phyloP scores from a whole-genome alignment of 331 rosid genomes.

The Rosa hybrid region DNA sequence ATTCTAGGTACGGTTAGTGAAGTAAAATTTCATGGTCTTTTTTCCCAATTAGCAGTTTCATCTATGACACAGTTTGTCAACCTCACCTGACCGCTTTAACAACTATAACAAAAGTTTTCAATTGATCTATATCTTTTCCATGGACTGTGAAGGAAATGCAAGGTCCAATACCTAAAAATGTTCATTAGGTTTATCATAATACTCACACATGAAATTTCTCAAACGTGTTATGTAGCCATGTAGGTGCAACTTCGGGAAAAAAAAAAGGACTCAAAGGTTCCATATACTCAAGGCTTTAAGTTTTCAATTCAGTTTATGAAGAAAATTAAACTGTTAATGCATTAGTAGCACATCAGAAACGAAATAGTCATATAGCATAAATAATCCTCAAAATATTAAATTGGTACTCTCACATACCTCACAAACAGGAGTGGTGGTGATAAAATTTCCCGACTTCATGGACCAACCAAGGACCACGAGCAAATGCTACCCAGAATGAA shows the following conservation, averaged over 20 bases:
- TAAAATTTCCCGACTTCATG: conserved; percentile 17
- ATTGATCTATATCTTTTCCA: background rate
- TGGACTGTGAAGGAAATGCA: background rate
- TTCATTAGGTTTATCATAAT: background rate
- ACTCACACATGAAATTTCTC: background rate
- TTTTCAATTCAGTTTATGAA: background rate
- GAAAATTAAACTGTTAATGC: too few relatives aligned
- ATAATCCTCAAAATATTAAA: conserved; percentile 8
- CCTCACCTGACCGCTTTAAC: background rate
- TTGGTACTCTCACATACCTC: conserved; percentile 14
- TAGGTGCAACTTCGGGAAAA: background rate
- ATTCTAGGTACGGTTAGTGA: background rate
- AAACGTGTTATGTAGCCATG: background rate
- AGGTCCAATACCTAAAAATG: background rate
- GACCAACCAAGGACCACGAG: conserved; percentile 18
- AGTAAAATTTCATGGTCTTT: background rate
- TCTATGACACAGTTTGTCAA: background rate
- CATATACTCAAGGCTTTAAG: background rate
- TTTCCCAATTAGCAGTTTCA: background rate
- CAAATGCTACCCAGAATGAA: background rate
- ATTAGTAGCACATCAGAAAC: too few relatives aligned
- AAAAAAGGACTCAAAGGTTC: background rate
- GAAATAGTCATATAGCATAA: too few relatives aligned
- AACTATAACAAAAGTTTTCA: background rate
- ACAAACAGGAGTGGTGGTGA: conserved; percentile 1